These are phyloP conservation scores for Tephrocybe sp. DNA, from an alignment of 768 basidiomycete species.

Conservation along the genomic window DNA sequence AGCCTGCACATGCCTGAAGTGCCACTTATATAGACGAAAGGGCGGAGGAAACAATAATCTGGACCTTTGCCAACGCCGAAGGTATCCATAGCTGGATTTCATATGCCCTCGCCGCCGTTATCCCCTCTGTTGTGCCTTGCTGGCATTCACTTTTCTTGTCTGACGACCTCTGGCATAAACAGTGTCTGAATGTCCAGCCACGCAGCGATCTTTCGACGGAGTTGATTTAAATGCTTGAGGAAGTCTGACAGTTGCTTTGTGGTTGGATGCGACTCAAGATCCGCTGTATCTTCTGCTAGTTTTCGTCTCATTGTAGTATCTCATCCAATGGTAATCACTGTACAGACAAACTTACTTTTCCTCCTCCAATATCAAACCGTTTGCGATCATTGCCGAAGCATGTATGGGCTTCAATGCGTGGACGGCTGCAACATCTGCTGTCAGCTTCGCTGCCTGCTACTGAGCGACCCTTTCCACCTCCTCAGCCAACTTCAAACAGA, in stretches of 20 bases:
- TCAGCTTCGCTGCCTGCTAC: neutral
- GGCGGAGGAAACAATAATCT: neutral
- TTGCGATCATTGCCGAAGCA: constrained; percentile 3
- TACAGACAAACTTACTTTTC: neutral
- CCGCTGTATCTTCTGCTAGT: neutral
- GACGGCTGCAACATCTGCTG: neutral
- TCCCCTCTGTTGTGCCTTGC: neutral
- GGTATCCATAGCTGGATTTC: neutral
- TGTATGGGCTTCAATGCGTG: neutral
- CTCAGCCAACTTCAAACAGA: neutral
- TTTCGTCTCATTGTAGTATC: neutral
- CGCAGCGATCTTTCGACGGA: neutral
- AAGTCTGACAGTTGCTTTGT: neutral
- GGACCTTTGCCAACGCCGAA: neutral
- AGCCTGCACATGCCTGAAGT: neutral
- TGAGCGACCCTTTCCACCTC: neutral
- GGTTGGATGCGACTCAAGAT: constrained; percentile 1
- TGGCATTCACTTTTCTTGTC: neutral
- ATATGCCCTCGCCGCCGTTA: neutral
- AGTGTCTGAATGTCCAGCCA: neutral
- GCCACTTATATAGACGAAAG: constrained; percentile 1
- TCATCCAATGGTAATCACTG: neutral
- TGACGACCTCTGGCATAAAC: neutral
- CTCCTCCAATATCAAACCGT: neutral
- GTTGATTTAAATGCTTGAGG: neutral